Evolutionary conservation across 768 basidiomycete species (phyloP).

Genomic region (Psilocybe azurescens): DNA sequence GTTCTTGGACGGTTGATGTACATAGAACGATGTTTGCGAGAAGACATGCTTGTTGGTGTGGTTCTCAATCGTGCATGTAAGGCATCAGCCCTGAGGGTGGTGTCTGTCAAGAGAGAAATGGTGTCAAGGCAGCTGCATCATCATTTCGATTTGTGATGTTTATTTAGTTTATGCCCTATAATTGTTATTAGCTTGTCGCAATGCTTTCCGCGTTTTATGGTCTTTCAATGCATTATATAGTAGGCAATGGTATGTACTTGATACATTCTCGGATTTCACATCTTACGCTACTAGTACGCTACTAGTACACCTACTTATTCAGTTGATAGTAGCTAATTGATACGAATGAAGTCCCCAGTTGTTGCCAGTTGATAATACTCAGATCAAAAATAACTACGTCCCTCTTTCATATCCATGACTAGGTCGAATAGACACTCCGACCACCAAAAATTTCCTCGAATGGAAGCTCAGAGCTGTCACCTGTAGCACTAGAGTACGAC

Average conservation of each 20-base stretch:
- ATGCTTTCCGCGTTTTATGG: background rate
- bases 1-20: slow-evolving; percentile 38
- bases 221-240: background rate
- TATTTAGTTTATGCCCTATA: background rate
- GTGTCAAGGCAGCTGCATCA: slow-evolving; percentile 40
- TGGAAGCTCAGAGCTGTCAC: too few relatives aligned
- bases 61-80: slow-evolving; percentile 42
- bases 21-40: slow-evolving; percentile 35
- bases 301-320: too few relatives aligned
- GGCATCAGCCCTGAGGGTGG: slow-evolving; percentile 35
- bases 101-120: slow-evolving; percentile 34
- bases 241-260: background rate
- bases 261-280: background rate
- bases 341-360: too few relatives aligned
- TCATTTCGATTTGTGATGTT: slow-evolving; percentile 39
- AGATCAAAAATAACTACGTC: too few relatives aligned
- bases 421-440: too few relatives aligned
- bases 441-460: too few relatives aligned
- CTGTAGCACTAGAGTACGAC: too few relatives aligned
- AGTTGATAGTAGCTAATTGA: too few relatives aligned
- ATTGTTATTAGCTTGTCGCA: background rate
- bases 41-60: slow-evolving; percentile 33
- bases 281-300: too few relatives aligned
- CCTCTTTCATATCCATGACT: too few relatives aligned
- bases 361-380: too few relatives aligned